Evolutionary conservation across 441 rosid species (phyloP).

Genomic region (Flueggea neowawraea): DNA sequence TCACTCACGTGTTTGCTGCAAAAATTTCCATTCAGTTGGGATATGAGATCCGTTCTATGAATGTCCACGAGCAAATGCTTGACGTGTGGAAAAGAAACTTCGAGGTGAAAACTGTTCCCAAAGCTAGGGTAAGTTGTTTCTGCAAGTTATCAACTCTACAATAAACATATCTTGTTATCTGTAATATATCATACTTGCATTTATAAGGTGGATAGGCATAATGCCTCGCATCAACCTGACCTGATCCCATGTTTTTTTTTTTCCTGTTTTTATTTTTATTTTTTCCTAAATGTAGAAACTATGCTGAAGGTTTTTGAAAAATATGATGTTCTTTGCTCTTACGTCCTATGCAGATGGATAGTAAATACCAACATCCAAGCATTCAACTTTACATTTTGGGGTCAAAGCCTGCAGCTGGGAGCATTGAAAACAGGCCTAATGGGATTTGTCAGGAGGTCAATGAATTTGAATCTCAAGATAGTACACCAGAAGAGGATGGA

Average conservation of each 20-base stretch:
- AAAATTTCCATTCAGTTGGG: conserved; percentile 53
- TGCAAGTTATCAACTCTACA: background rate
- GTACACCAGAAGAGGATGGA: conserved; percentile 17
- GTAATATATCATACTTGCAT: too few species aligned
- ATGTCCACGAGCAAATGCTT: conserved; percentile 85
- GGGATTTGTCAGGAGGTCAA: conserved; percentile 22
- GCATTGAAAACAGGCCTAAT: conserved; percentile 15
- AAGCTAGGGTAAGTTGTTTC: conserved; percentile 48
- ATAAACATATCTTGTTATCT: too few species aligned
- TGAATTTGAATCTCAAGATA: conserved; percentile 25
- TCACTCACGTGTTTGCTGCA: conserved; percentile 5
- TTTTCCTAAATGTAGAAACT: too few species aligned
- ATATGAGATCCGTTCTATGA: conserved; percentile 85
- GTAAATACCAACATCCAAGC: conserved; percentile 80
- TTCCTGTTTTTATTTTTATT: too few species aligned
- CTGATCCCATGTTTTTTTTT: too few species aligned
- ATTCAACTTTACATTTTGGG: conserved; percentile 86
- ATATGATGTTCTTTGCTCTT: background rate
- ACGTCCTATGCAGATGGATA: conserved; percentile 64
- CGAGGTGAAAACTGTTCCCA: conserved; percentile 72
- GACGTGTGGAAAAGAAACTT: conserved; percentile 73
- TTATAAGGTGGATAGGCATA: too few species aligned
- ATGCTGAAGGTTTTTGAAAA: conserved; percentile 1
- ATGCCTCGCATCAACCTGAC: too few species aligned
- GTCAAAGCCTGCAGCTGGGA: conserved; percentile 31